These are phyloP conservation scores for Fistulifera pelliculosa DNA, from an alignment of 108 stramenopile species.

Conservation along the genomic window DNA sequence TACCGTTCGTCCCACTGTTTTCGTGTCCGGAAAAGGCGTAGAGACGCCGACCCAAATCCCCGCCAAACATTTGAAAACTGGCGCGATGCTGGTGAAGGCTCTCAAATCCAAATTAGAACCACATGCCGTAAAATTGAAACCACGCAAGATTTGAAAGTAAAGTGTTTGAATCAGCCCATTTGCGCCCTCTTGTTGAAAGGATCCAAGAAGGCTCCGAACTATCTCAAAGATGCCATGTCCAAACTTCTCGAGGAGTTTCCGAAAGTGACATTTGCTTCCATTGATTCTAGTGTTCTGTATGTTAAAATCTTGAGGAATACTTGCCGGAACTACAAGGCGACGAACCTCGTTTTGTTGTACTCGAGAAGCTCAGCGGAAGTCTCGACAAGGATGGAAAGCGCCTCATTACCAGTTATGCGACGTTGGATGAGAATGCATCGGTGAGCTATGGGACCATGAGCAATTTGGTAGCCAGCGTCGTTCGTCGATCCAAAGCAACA, in stretches of 20 bases:
- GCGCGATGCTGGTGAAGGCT: constrained; percentile 65
- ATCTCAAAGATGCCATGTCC: constrained; percentile 69
- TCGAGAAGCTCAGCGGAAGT: constrained; percentile 68
- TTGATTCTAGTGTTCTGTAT: constrained; percentile 62
- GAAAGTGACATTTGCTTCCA: constrained; percentile 63
- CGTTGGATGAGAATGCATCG: constrained; percentile 28
- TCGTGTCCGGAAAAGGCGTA: constrained; percentile 58
- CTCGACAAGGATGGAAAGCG: constrained; percentile 41
- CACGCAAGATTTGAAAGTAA: constrained; percentile 69
- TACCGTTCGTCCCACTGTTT: constrained; percentile 65
- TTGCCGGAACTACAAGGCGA: constrained; percentile 59
- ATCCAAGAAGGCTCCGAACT: constrained; percentile 48
- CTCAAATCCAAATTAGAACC: constrained; percentile 63
- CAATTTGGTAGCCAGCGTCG: constrained; percentile 41
- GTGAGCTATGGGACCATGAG: constrained; percentile 63
- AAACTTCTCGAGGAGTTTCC: constrained; percentile 69
- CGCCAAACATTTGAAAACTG: constrained; percentile 71
- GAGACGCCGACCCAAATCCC: constrained; percentile 77
- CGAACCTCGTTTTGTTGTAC: constrained; percentile 74
- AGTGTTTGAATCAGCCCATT: constrained; percentile 71
- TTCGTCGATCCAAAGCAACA: constrained; percentile 25
- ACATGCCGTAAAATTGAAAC: constrained; percentile 83
- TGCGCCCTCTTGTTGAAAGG: constrained; percentile 77
- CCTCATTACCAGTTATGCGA: constrained; percentile 55
- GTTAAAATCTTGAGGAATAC: constrained; percentile 71